Evolutionary conservation across 2,329 filamentous ascomycete genomes (phyloP).

Genomic region (Arthrinium puccinioides): DNA sequence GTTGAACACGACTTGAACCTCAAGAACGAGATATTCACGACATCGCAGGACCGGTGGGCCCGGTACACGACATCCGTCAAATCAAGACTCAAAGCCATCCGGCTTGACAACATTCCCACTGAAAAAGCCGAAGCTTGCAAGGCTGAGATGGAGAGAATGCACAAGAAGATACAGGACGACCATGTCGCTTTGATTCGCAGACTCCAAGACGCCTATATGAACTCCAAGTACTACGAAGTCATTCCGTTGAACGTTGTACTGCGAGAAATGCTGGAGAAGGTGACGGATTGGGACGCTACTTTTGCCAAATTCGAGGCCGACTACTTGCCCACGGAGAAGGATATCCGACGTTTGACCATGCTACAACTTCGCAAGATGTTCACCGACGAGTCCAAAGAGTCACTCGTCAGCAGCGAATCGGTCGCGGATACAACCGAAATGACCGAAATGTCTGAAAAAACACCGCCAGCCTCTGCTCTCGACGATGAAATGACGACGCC

Average conservation of each 20-base stretch:
- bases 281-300: slow-evolving; percentile 84
- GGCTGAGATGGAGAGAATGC: slow-evolving; percentile 70
- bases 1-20: slow-evolving; percentile 88
- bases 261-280: slow-evolving; percentile 85
- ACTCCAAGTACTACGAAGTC: slow-evolving; percentile 92
- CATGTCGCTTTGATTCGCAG: slow-evolving; percentile 66
- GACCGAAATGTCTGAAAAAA: slow-evolving; percentile 40
- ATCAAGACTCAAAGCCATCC: slow-evolving; percentile 76
- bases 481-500: slow-evolving; percentile 15
- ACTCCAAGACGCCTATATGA: slow-evolving; percentile 84
- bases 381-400: slow-evolving; percentile 77
- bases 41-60: slow-evolving; percentile 73
- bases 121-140: slow-evolving; percentile 81
- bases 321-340: slow-evolving; percentile 91
- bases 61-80: slow-evolving; percentile 86
- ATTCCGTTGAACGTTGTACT: slow-evolving; percentile 88
- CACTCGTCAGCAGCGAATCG: slow-evolving; percentile 63
- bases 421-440: slow-evolving; percentile 49
- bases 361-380: slow-evolving; percentile 94
- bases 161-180: slow-evolving; percentile 76
- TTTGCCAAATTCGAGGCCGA: slow-evolving; percentile 89
- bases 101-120: slow-evolving; percentile 81
- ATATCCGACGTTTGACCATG: slow-evolving; percentile 85
- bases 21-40: slow-evolving; percentile 84
- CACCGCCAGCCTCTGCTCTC: slow-evolving; percentile 27